phyloP scores from a whole-genome alignment of 2,329 filamentous ascomycete genomes.

The Colletotrichum liriopes region DNA sequence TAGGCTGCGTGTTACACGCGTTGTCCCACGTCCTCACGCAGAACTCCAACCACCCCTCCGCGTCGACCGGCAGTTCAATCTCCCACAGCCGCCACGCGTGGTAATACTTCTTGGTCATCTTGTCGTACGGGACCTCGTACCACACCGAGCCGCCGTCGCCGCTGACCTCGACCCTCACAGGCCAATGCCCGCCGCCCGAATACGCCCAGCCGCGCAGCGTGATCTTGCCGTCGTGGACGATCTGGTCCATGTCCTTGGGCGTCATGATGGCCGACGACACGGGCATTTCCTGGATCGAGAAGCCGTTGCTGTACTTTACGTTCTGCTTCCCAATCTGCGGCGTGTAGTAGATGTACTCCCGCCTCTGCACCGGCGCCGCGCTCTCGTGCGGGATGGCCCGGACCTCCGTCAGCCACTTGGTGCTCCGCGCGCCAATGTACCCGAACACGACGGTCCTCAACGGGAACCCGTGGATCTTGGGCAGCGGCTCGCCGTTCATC shows the following conservation, averaged over 20 bases:
- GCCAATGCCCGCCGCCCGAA: slow-evolving; percentile 71
- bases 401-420: slow-evolving; percentile 75
- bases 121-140: slow-evolving; percentile 74
- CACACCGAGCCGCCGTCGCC: slow-evolving; percentile 75
- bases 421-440: slow-evolving; percentile 77
- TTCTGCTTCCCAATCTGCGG: slow-evolving; percentile 80
- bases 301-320: slow-evolving; percentile 70
- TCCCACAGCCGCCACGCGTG: slow-evolving; percentile 78
- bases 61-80: slow-evolving; percentile 73
- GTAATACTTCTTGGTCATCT: slow-evolving; percentile 73
- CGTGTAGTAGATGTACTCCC: slow-evolving; percentile 79
- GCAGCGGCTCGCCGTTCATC: slow-evolving; percentile 78
- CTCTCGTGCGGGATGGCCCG: slow-evolving; percentile 72
- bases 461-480: slow-evolving; percentile 77
- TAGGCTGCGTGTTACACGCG: slow-evolving; percentile 72
- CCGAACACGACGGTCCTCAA: slow-evolving; percentile 75
- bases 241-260: slow-evolving; percentile 70
- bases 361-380: slow-evolving; percentile 73
- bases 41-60: slow-evolving; percentile 74
- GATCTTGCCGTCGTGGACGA: slow-evolving; percentile 74
- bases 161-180: slow-evolving; percentile 75
- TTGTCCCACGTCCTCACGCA: slow-evolving; percentile 75
- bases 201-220: slow-evolving; percentile 70
- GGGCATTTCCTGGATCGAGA: slow-evolving; percentile 81
- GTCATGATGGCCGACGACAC: slow-evolving; percentile 78